Percentiles rank a stretch among this genome's conserved stretches.
These are phyloP conservation scores for Rauvolfia tetraphylla DNA, from an alignment of 257 asterid genomes.

Conservation along the genomic window DNA sequence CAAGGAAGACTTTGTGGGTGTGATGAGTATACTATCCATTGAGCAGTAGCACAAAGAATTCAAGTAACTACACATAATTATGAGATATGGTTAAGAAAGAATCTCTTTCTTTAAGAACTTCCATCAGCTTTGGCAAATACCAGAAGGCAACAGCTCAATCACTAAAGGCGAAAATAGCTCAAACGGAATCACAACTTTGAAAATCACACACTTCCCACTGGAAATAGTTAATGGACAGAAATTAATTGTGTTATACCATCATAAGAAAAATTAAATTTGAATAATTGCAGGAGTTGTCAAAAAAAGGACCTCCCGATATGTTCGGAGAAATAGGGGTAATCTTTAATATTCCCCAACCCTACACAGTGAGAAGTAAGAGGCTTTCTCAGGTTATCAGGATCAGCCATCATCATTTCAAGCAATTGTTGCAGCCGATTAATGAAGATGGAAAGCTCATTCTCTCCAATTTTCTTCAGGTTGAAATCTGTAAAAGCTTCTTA, in stretches of 20 bases:
- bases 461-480: constrained; percentile 79
- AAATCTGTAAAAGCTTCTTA: constrained; percentile 16
- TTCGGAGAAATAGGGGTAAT: constrained; percentile 93
- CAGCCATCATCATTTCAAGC: constrained; percentile 92
- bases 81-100: not conserved
- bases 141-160: not conserved
- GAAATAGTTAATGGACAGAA: not conserved
- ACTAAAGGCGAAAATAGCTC: not conserved
- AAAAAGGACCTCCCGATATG: constrained; percentile 53
- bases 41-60: not conserved
- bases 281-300: constrained; percentile 58
- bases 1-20: not conserved
- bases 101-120: not conserved
- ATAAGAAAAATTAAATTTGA: constrained; percentile 16
- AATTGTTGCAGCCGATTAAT: constrained; percentile 58
- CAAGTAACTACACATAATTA: not conserved
- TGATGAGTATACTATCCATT: not conserved
- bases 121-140: not conserved
- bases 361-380: constrained; percentile 85
- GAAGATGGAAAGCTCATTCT: constrained; percentile 62
- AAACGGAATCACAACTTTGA: too few species aligned
- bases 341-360: constrained; percentile 80
- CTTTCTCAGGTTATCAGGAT: constrained; percentile 87
- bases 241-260: not conserved
- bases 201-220: not conserved